Percentiles rank a stretch among this genome's conserved stretches.
These are phyloP conservation scores for Cutaneotrichosporon dermatis DNA, from an alignment of 1,284 basidiomycete genomes.

Conservation along the genomic window DNA sequence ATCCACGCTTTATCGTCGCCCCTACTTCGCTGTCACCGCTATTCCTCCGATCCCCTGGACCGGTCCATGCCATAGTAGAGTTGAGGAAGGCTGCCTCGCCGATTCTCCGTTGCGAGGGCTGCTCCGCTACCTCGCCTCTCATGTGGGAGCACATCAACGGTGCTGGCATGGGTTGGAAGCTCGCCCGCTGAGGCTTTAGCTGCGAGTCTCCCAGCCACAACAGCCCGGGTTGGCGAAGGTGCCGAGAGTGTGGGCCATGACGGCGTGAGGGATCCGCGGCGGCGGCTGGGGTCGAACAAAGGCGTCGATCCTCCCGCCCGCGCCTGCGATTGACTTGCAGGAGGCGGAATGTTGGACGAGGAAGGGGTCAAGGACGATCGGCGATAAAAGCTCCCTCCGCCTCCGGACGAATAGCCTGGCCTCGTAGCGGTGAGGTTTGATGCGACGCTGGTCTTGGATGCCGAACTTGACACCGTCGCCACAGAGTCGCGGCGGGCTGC, in stretches of 20 bases:
- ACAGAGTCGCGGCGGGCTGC: constrained; percentile 16
- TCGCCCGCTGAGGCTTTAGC: neutral
- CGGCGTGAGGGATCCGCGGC: constrained; percentile 39
- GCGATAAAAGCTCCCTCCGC: constrained; percentile 8
- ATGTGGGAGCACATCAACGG: constrained; percentile 8
- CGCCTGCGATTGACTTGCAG: too few relatives aligned
- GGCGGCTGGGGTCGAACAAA: constrained; percentile 10
- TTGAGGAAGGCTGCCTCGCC: constrained; percentile 43
- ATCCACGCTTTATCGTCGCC: constrained; percentile 13
- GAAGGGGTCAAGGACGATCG: constrained; percentile 40
- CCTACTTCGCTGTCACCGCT: constrained; percentile 26
- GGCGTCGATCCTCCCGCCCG: neutral
- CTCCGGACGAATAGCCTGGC: constrained; percentile 7
- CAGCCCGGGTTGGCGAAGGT: constrained; percentile 35
- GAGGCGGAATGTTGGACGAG: constrained; percentile 16
- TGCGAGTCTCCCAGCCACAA: constrained; percentile 22
- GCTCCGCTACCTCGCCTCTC: constrained; percentile 12
- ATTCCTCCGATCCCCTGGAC: constrained; percentile 25
- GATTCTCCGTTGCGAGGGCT: constrained; percentile 5
- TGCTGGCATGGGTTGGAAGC: constrained; percentile 14
- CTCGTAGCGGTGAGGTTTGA: constrained; percentile 41
- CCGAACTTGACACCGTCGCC: constrained; percentile 29
- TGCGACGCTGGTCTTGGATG: constrained; percentile 33
- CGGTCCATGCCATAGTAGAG: constrained; percentile 33
- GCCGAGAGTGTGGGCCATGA: constrained; percentile 31